phyloP scores from a whole-genome alignment of 2,329 filamentous ascomycete species.

The Karstenula rhodostoma region DNA sequence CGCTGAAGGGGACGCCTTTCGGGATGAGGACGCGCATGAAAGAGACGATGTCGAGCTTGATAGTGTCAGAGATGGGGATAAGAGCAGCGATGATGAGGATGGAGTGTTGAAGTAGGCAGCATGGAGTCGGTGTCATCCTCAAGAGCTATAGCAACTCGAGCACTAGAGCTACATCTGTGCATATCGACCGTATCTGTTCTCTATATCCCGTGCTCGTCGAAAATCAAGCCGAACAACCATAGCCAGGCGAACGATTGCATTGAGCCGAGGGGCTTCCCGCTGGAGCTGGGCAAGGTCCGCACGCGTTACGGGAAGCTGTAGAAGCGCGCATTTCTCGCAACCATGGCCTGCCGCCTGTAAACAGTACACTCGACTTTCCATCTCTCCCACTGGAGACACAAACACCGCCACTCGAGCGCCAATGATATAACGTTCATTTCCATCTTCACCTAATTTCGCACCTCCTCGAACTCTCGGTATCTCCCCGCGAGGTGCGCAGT shows the following conservation, averaged over 20 bases:
- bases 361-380: neutral
- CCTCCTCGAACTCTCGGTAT: neutral
- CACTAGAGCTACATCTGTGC: neutral
- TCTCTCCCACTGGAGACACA: neutral
- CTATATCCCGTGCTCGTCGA: neutral
- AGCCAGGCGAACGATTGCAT: neutral
- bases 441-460: neutral
- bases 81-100: constrained; percentile 37
- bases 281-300: neutral
- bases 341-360: neutral
- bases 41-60: constrained; percentile 39
- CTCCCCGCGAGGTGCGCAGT: neutral
- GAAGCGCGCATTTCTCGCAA: neutral
- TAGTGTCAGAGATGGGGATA: constrained; percentile 35
- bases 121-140: neutral
- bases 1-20: constrained; percentile 36
- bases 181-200: neutral
- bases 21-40: constrained; percentile 50
- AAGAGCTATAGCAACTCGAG: neutral
- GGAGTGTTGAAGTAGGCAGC: constrained; percentile 37
- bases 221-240: neutral
- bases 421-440: neutral
- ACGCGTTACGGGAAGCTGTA: neutral
- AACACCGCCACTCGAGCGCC: neutral
- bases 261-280: neutral